Base-by-base conservation (phyloP, 768 basidiomycete genomes). In the Tremella mesenterica region DNA sequence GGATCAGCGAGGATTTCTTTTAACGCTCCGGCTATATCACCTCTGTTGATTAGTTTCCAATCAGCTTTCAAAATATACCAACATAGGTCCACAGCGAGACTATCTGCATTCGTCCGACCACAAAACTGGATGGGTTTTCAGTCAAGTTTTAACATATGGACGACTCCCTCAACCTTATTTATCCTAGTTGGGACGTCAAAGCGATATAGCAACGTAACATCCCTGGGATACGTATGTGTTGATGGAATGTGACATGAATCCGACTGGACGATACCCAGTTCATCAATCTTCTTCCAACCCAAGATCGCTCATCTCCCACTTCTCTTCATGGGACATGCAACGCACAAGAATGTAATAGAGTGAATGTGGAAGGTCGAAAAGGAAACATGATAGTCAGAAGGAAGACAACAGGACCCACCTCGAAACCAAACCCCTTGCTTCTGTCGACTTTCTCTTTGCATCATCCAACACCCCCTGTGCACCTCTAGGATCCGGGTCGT, bases 401-500 rank as follows among this genome's bases (percentile, higher is more conserved):
- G 18, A 30, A 33, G 43, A 18, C 4, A 28, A 31, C 45, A 31
- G 6, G 7, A 77, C 83, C 55, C 64, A 90, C 90, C 79, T 87
- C 36, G 86, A 80, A 54, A 95, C 73, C 18, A 81, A 75, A 34
- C 81, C 79, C 61, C 90, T 79, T 26, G 92, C 89, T 20, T 83
- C 79, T 14, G 72, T 75, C 58, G 83, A 81, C 67, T 85, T 83
- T 70, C 82, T 80, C 73, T 85, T 88, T 38, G 87, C 82, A 51
- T 91, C 88, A 36, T 77, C 79, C 46, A 88, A 72, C 26, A 85
- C 83, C 56, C 85, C 83, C 0, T 79, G 76, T 2, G 90, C 84
- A 45, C 82, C 81, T 48, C 90, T 78, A 6, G 88, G 85, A 69
- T 96, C 91, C 2, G 85, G 80, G 27, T 87, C 85, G 71, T 85